Conservation (phyloP, 2,329 filamentous ascomycete species). For the Aspergillus amoenus region DNA sequence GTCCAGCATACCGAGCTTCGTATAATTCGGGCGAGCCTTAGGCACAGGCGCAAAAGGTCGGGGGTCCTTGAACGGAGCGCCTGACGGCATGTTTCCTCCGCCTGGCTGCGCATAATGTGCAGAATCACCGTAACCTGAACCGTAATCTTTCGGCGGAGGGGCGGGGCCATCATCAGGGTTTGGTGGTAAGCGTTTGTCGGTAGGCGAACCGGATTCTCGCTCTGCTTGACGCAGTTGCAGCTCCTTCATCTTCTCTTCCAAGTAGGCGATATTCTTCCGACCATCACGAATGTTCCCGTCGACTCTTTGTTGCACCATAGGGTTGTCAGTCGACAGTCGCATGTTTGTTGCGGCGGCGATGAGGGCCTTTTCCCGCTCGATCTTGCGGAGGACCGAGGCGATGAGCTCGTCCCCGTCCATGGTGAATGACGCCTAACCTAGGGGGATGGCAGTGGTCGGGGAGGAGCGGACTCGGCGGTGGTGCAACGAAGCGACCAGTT, state of each 20-base stretch:
- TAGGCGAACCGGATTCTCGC: slow-evolving; percentile 47
- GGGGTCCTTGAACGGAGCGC: slow-evolving; percentile 74
- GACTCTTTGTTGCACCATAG: slow-evolving; percentile 82
- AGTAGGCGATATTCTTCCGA: slow-evolving; percentile 88
- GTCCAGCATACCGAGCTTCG: slow-evolving; percentile 76
- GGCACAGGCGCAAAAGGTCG: slow-evolving; percentile 67
- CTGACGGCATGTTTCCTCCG: slow-evolving; percentile 74
- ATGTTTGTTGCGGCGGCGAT: slow-evolving; percentile 93
- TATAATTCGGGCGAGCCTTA: slow-evolving; percentile 83
- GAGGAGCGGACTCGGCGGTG: slow-evolving; percentile 18
- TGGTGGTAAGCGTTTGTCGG: slow-evolving; percentile 49
- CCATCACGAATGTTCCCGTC: slow-evolving; percentile 94
- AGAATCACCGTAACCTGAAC: slow-evolving; percentile 62
- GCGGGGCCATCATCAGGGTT: slow-evolving; percentile 51
- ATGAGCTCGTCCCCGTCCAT: slow-evolving; percentile 64
- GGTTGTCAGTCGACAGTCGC: slow-evolving; percentile 94
- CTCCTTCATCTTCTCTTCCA: slow-evolving; percentile 88
- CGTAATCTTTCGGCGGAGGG: slow-evolving; percentile 72
- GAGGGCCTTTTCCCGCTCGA: slow-evolving; percentile 92
- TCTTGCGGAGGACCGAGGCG: slow-evolving; percentile 90
- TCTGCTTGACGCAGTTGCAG: slow-evolving; percentile 78
- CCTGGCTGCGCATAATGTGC: slow-evolving; percentile 60
- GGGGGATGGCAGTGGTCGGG: slow-evolving; percentile 1
- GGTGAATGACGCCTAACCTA: slow-evolving; percentile 31
- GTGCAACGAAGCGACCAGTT: slow-evolving; percentile 14